A percentile compares a stretch with the other conserved stretches of the same genome.
phyloP scores from a whole-genome alignment of 768 basidiomycete genomes.

The Favolaschia claudopus region DNA sequence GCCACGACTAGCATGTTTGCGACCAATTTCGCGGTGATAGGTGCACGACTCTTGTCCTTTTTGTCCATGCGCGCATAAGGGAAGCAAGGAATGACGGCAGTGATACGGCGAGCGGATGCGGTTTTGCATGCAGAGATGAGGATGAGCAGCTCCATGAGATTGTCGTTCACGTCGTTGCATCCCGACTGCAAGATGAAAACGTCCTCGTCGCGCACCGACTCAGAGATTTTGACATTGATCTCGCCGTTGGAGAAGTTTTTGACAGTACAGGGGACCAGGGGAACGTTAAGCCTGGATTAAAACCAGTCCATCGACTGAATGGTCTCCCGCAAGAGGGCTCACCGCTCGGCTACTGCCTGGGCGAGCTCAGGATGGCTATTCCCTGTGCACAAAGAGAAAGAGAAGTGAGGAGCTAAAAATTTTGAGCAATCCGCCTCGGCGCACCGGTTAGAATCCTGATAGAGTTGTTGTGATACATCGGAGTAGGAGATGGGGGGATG shows the following conservation, averaged over 20 bases:
- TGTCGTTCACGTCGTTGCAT: conserved; percentile 90
- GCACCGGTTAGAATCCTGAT: conserved; percentile 78
- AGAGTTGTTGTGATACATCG: conserved; percentile 85
- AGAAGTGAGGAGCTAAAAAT: not conserved
- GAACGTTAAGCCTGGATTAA: conserved; percentile 83
- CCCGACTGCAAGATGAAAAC: conserved; percentile 98
- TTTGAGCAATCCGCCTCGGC: conserved; percentile 24
- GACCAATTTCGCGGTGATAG: conserved; percentile 97
- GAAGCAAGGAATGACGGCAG: conserved; percentile 97
- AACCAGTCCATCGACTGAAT: conserved; percentile 57
- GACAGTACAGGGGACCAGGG: conserved; percentile 85
- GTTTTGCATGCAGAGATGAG: conserved; percentile 98
- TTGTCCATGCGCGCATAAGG: conserved; percentile 98
- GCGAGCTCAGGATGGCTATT: conserved; percentile 99
- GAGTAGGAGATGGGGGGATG: conserved; percentile 5
- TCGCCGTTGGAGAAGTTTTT: conserved; percentile 95
- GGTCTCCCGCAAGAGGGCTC: conserved; percentile 62
- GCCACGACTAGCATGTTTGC: conserved; percentile 98
- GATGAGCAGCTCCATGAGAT: conserved; percentile 98
- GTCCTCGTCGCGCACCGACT: conserved; percentile 97
- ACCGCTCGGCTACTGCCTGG: conserved; percentile 95
- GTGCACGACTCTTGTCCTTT: conserved; percentile 95
- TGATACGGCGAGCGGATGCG: conserved; percentile 93
- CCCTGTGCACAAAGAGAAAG: conserved; percentile 58
- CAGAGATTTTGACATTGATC: conserved; percentile 92